Evolutionary conservation across 768 basidiomycete genomes (phyloP), one percentile per base, ranked within the genome.

Genomic region (Glaciozyma martinii): DNA sequence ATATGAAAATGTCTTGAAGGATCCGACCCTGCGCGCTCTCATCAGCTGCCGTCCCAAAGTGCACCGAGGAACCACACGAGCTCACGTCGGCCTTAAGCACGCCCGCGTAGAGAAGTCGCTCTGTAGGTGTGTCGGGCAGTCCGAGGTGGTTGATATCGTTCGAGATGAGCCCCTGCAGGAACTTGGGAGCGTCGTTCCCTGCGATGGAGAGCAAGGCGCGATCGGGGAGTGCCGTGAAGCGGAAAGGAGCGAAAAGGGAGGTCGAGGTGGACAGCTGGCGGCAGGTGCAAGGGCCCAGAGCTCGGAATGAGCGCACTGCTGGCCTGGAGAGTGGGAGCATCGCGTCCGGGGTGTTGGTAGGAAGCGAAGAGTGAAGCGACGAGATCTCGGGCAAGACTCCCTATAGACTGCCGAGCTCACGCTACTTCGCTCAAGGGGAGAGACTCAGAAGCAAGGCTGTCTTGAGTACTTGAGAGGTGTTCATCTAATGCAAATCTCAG

Each of bases 1-100:
- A 89, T 67, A 95, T 80, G 77, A 98, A 92, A 58, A 87, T 78
- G 76, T 97, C 93, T 74, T 91, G 86, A 54, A 95, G 79, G 37
- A 98, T 84, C 74, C 92, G 82, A 47, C 94, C 94, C 91, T 93
- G 54, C 21, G 21, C 1, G 21, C 55, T 21, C n/a, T 6, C 15
- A 42, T 59, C 49, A 54, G 44, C 62, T 12, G 1, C n/a, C 47
- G 30, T 9, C 29, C 57, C n/a, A 43, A 21, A 47, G 43, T 12
- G 46, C 29, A 25, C 40, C n/a, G 37, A 46, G 5, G 4, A 25
- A 25, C 56, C 12, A 5, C 25, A 19, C 15, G 18, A 23, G 15
- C 66, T 54, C 23, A 72, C 71, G 47, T 67, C 66, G 25, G 72
- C 68, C 50, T 71, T 70, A 37, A 74, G 54, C 18, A 74, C 43